Base-by-base conservation (phyloP, 306 rosid genomes). In the Quercus variabilis region DNA sequence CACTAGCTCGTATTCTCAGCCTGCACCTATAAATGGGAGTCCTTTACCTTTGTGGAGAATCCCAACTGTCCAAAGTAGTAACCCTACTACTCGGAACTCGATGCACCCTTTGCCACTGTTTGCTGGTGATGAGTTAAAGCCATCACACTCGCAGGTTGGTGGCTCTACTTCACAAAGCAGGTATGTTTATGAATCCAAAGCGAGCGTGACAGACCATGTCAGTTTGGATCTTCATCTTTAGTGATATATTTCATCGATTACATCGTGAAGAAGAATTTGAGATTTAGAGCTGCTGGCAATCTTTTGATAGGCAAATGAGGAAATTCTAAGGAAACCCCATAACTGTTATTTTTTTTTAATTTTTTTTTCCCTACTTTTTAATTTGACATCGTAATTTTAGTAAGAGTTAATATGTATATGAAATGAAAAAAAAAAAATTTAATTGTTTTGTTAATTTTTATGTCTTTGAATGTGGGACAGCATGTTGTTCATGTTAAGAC, bases 201-300 rank as follows among this genome's bases (percentile, higher is more conserved):
- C 88, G 3, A 80, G 78, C 59, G 85, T 88, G 25, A 82, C 87
- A 43, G 96, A 90, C 81, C 97, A 85, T 80, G 92, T 92, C 80
- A 90, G 97, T 86, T 88, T 92, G 93, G 97, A 92, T 89, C 97
- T 92, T 87, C 97, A 89, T 90, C 90, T 92, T 91, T 92, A 89
- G 83, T 35, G 8, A 15, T 67, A 49, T 13, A 67, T 67, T 35
- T 49, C 52, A 67, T n/a, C 72, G 26, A 67, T n/a, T 18, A 67
- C 72, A 35, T 67, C 52, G 4, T 35, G 33, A 31, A 60, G 55
- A 28, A 62, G 62, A 62, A 79, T 65, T 65, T 73, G 83, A 64
- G 78, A 51, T 74, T 65, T 62, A 33, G 30, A 55, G 41, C 20
- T 35, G 33, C 60, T 71, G 55, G n/a, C 20, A 71, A 71, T 71